Evolutionary conservation across 768 basidiomycete species (phyloP).

Genomic region (Fibroporia radiculosa): DNA sequence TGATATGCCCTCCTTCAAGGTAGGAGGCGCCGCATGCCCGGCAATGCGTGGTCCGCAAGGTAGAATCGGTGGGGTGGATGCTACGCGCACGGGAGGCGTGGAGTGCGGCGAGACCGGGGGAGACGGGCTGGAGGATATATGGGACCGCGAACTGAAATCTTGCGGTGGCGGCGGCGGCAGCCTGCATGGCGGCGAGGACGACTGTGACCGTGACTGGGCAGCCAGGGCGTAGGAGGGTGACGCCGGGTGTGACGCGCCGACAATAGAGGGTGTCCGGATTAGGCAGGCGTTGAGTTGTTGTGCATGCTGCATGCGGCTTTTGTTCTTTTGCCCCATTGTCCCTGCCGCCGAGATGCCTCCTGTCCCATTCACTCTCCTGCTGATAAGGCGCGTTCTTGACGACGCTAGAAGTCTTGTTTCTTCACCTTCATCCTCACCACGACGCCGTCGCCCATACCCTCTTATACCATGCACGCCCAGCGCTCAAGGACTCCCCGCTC

Average conservation of each 20-base stretch:
- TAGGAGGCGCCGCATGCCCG: constrained; percentile 45
- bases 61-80: constrained; percentile 17
- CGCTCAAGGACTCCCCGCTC: constrained; percentile 8
- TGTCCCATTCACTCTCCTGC: constrained; percentile 1
- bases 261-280: not conserved
- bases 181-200: constrained; percentile 5
- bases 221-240: not conserved
- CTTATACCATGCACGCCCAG: constrained; percentile 6
- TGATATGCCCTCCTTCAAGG: constrained; percentile 30
- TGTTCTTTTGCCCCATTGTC: constrained; percentile 5
- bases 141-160: constrained; percentile 36
- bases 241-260: not conserved
- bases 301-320: constrained; percentile 4
- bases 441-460: constrained; percentile 8
- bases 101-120: constrained; percentile 55
- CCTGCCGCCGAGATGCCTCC: not conserved
- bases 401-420: not conserved
- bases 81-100: constrained; percentile 38
- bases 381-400: not conserved
- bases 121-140: constrained; percentile 38
- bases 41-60: constrained; percentile 31
- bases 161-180: constrained; percentile 11
- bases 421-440: constrained; percentile 3
- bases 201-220: no score
- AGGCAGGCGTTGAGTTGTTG: constrained; percentile 4